These are phyloP conservation scores for Capsicum chinense DNA, from an alignment of 257 asterid genomes.

Conservation along the genomic window DNA sequence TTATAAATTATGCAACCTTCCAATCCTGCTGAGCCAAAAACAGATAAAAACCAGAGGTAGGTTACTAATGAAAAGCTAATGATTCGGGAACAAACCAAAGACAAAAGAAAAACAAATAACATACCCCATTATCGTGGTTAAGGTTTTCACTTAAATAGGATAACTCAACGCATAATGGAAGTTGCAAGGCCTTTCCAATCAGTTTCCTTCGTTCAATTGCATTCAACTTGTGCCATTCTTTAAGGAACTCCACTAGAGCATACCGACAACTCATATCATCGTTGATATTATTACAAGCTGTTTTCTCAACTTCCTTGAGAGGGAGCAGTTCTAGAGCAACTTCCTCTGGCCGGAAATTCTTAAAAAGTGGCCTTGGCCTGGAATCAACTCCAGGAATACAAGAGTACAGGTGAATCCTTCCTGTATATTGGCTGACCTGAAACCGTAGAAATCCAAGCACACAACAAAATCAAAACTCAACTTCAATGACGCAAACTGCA, in stretches of 20 bases:
- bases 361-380: constrained; percentile 87
- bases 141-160: constrained; percentile 75
- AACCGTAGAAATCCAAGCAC: constrained; percentile 26
- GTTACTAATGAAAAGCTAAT: constrained; percentile 14
- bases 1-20: constrained; percentile 9
- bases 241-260: constrained; percentile 58
- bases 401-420: constrained; percentile 86
- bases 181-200: constrained; percentile 77
- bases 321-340: constrained; percentile 45
- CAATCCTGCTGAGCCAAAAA: background rate
- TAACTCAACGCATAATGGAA: constrained; percentile 79
- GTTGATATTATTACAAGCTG: constrained; percentile 40
- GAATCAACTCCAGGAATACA: constrained; percentile 71
- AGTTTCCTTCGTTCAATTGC: constrained; percentile 75
- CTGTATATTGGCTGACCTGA: constrained; percentile 94
- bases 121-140: constrained; percentile 79
- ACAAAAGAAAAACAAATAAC: constrained; percentile 27
- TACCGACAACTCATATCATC: constrained; percentile 54
- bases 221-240: constrained; percentile 83
- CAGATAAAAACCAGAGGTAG: background rate
- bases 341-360: constrained; percentile 82
- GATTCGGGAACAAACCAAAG: constrained; percentile 10
- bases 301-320: constrained; percentile 45
- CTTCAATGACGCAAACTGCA: background rate
- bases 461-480: constrained; percentile 21